Base-by-base conservation (phyloP, 805 yeast species). In the Yamadazyma philogaea region DNA sequence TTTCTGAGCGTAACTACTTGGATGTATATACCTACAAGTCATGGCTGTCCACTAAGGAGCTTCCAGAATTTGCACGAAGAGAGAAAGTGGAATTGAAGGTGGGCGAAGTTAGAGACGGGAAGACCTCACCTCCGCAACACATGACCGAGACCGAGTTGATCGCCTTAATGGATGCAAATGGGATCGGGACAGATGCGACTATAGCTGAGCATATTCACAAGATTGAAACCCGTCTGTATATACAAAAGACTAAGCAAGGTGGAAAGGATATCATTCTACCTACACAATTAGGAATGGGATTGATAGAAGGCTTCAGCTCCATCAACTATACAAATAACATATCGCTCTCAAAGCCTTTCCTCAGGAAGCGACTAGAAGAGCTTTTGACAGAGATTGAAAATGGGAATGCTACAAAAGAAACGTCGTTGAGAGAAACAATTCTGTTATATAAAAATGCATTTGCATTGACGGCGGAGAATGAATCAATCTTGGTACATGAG, bases 131-230 rank as follows among this genome's bases (percentile, higher is more conserved):
- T 0, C 99, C 99, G 0, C 63, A 66, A 21, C 84, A 81, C 40
- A 75, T 93, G 72, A 91, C 98, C 0, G 99, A 93, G 60, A 75
- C 96, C 0, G 99, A 91, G 57, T 71, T 93, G 17, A 88, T 93
- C 63, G 83, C 87, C 7, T 66, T 93, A 36, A 93, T 93, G 99
- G 98, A 95, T 66, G 86, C 81, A 8, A 93, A 93, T 61, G 98
- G 98, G 0, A 93, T 93, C 34, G 99, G 99, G 2, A 93, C 99
- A 0, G 99, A 93, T 68, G 99, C 99, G 0, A 93, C 99, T 0
- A 95, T 93, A 63, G 99, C 98, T 0, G 99, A 93, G 33, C 99
- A 93, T 62, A 93, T 93, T 30, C 89, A 85, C 44, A 90, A 86
- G 56, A 81, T 93, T 33, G 64, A 76, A 21, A 60, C 61, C 8